A percentile compares a stretch with the other conserved stretches of the same genome.
Conservation (phyloP, 352 stramenopile genomes). For the Pythium aquatile region DNA sequence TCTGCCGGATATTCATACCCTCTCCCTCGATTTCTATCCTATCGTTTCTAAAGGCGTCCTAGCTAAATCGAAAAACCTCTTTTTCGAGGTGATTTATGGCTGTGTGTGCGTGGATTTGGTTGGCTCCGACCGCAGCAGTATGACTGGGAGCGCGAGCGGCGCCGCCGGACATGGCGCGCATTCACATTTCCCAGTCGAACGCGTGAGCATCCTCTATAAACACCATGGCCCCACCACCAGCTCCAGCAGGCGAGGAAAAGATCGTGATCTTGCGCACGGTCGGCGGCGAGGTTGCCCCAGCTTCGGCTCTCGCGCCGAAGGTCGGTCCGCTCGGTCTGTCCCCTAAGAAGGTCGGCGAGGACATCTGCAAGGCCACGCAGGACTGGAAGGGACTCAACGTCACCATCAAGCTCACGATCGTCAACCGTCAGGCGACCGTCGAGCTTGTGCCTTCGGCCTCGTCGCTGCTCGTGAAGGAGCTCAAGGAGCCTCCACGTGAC, state of each 20-base stretch:
- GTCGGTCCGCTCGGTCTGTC: conserved; percentile 99
- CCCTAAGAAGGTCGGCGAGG: conserved; percentile 99
- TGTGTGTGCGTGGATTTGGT: conserved; percentile 13
- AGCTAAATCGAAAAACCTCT: conserved; percentile 8
- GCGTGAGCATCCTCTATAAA: conserved; percentile 87
- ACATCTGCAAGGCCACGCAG: conserved; percentile 99
- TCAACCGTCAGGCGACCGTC: conserved; percentile 98
- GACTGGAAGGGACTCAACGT: conserved; percentile 99
- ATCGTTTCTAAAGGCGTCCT: background rate
- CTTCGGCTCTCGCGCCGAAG: conserved; percentile 99
- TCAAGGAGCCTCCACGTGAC: conserved; percentile 99
- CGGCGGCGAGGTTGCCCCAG: conserved; percentile 98
- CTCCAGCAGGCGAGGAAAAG: conserved; percentile 85
- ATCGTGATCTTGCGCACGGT: conserved; percentile 98
- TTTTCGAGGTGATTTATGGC: conserved; percentile 10
- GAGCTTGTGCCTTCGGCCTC: conserved; percentile 97
- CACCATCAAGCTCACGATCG: conserved; percentile 99
- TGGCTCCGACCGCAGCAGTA: conserved; percentile 18
- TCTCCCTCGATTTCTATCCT: background rate
- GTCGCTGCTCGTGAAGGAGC: conserved; percentile 99
- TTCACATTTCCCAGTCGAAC: conserved; percentile 31
- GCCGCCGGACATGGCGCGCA: background rate
- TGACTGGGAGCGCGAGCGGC: background rate
- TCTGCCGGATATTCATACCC: background rate
- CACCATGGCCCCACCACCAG: conserved; percentile 86